These are phyloP conservation scores for Ceratocystis cubensis DNA, from an alignment of 2,329 filamentous ascomycete species.

Conservation along the genomic window DNA sequence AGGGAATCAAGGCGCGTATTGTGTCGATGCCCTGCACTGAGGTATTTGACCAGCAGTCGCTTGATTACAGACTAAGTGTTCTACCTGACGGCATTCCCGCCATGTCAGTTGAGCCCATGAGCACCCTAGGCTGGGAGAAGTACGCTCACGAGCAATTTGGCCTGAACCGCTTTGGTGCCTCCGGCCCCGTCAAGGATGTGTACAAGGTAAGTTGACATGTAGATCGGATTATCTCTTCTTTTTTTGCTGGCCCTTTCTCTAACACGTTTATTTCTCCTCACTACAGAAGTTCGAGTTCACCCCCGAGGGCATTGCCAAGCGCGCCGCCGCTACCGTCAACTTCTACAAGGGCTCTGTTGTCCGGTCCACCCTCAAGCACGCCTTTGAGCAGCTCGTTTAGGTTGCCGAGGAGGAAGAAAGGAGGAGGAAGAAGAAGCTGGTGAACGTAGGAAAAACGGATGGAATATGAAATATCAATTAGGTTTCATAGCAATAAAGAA, in stretches of 20 bases:
- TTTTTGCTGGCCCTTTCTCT: background rate
- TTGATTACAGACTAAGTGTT: constrained; percentile 88
- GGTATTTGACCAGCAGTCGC: constrained; percentile 85
- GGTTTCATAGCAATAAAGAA: constrained; percentile 7
- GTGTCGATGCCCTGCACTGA: constrained; percentile 96
- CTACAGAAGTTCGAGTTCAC: constrained; percentile 97
- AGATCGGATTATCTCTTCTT: background rate
- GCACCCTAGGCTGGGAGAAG: constrained; percentile 95
- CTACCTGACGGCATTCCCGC: constrained; percentile 89
- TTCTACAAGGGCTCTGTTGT: constrained; percentile 93
- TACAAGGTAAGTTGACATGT: constrained; percentile 56
- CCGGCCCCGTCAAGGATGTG: constrained; percentile 92
- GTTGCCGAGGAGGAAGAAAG: background rate
- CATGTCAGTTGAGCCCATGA: constrained; percentile 91
- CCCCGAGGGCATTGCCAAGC: constrained; percentile 90
- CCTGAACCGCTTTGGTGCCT: constrained; percentile 97
- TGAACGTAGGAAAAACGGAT: background rate
- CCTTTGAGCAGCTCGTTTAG: constrained; percentile 95
- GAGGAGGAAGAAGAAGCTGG: background rate
- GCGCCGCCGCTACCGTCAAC: constrained; percentile 77
- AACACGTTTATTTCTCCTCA: constrained; percentile 8
- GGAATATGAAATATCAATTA: background rate
- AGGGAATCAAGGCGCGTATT: constrained; percentile 76
- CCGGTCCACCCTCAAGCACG: constrained; percentile 90
- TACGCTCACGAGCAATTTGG: constrained; percentile 99